Evolutionary conservation across 208 protist genomes (phyloP), one percentile per base, ranked within the genome.

Genomic region (Wallacemonas sp.): DNA sequence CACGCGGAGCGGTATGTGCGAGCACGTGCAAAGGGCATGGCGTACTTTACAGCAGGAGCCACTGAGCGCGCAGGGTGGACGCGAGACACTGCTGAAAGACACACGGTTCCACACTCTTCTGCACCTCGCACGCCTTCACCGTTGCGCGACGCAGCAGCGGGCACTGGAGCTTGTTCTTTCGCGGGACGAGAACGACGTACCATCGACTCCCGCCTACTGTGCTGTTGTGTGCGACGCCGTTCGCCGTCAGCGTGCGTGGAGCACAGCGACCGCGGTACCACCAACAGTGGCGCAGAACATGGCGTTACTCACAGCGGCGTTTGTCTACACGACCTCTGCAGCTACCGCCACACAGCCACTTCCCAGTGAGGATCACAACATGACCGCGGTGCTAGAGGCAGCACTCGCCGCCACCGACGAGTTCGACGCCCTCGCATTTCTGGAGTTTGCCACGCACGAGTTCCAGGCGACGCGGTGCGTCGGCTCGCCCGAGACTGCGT

Each of bases 221-320:
- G 4, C 12, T 22, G 34, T 61, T 8, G 32, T 52, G 6, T 60
- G 45, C 34, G 50, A 19, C 34, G 36, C 19, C 10, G 19, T 68
- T 8, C 10, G 8, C 1, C 73, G 78, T 37, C 71, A 74, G 63
- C 21, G 48, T 30, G 59, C 29, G 26, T 78, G 73, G 55, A 34
- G 63, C 27, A 59, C 27, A 3, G 42, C 48, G 21, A 75, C 74
- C 0, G 73, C 64, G 0, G 44, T 61, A 19, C 21, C 66, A 3
- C 66, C 69, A 26, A 81, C 78, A 2, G 61, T 66, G 42, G 60
- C 66, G 1, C 78, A 85, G 53, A 29, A 60, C 27, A 64, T 74
- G 44, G 68, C 78, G 4, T 36, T 78, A 27, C 42, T 85, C 19
- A 71, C 67, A 24, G 52, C 37, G 3, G 44, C 71, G 2, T 83